A percentile compares a stretch with the other conserved stretches of the same genome.
phyloP scores from a whole-genome alignment of 164 flowering plant genomes.

The Amborella trichopoda region DNA sequence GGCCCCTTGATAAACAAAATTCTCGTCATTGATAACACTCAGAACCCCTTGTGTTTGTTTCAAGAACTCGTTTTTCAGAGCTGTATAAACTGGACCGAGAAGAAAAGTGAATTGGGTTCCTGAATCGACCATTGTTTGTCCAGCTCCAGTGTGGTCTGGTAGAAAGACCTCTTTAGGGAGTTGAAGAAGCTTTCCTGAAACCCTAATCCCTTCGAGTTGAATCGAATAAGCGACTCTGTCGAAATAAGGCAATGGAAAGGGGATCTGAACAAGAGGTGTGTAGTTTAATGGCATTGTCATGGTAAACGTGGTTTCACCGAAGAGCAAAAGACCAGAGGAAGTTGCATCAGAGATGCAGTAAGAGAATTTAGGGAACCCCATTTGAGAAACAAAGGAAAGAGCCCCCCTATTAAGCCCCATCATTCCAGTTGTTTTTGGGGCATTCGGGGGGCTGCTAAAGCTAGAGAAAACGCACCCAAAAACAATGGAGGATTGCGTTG shows the following conservation, averaged over 20 bases:
- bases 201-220: constrained; percentile 58
- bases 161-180: constrained; percentile 44
- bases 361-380: constrained; percentile 51
- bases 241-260: constrained; percentile 53
- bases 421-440: constrained; percentile 41
- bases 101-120: constrained; percentile 79
- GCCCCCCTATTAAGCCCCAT: constrained; percentile 87
- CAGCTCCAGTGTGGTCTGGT: constrained; percentile 90
- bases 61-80: constrained; percentile 46
- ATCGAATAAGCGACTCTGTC: constrained; percentile 68
- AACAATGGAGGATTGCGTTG: constrained; percentile 20
- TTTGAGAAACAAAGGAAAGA: constrained; percentile 60
- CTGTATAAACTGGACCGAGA: constrained; percentile 61
- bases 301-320: constrained; percentile 47
- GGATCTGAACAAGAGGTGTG: constrained; percentile 50
- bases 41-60: constrained; percentile 31
- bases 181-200: constrained; percentile 26
- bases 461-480: constrained; percentile 71
- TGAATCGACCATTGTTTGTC: constrained; percentile 88
- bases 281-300: constrained; percentile 26
- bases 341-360: constrained; percentile 63
- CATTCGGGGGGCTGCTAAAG: constrained; percentile 37
- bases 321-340: constrained; percentile 43
- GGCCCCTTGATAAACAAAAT: constrained; percentile 58
- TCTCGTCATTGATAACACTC: constrained; percentile 28